Evolutionary conservation across 768 basidiomycete species (phyloP).

Genomic region (Coprinopsis cinerea): DNA sequence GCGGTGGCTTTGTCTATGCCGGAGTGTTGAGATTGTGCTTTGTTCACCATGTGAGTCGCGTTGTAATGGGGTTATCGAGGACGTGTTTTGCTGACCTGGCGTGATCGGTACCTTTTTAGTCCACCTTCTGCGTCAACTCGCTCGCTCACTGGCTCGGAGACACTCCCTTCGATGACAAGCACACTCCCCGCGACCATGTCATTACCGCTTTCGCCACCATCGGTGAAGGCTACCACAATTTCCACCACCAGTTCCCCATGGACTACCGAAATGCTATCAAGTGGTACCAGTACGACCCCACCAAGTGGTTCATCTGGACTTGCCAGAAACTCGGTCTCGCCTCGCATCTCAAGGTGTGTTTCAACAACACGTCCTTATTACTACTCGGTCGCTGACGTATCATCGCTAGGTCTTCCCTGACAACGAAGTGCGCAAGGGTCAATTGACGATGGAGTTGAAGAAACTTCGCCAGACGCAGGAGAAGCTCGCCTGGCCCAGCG

Average conservation of each 20-base stretch:
- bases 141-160: constrained; percentile 96
- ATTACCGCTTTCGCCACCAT: constrained; percentile 87
- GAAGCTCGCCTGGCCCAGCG: constrained; percentile 70
- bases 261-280: constrained; percentile 95
- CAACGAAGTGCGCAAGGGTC: constrained; percentile 74
- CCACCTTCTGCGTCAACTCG: constrained; percentile 96
- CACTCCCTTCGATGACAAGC: constrained; percentile 90
- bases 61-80: background rate
- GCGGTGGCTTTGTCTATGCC: constrained; percentile 84
- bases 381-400: background rate
- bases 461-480: constrained; percentile 77
- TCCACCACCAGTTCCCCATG: constrained; percentile 96
- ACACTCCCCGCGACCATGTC: constrained; percentile 85
- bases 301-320: constrained; percentile 84
- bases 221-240: constrained; percentile 98
- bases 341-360: constrained; percentile 50
- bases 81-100: background rate
- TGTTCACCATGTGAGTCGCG: constrained; percentile 70
- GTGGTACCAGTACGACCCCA: constrained; percentile 92
- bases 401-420: constrained; percentile 37
- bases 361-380: constrained; percentile 20
- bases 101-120: constrained; percentile 38
- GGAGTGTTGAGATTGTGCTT: constrained; percentile 73
- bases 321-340: constrained; percentile 60
- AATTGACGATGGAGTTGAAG: constrained; percentile 92